Percentiles rank a stretch among this genome's conserved stretches.
Conservation (phyloP, 1,284 basidiomycete genomes). For the Heterobasidion occidentale region DNA sequence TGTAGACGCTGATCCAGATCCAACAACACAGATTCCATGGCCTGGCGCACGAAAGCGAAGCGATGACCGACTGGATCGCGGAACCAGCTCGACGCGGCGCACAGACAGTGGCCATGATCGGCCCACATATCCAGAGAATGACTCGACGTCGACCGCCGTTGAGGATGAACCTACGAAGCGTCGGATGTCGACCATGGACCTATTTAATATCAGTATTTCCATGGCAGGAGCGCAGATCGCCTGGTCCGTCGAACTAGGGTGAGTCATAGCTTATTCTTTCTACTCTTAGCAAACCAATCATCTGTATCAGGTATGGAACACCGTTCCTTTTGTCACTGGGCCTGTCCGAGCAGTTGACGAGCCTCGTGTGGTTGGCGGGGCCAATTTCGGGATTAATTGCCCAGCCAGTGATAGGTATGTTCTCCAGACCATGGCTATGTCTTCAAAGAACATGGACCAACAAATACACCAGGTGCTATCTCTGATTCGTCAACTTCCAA, state of each 20-base stretch:
- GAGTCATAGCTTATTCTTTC: conserved; percentile 17
- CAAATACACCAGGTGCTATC: conserved; percentile 60
- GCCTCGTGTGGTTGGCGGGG: conserved; percentile 95
- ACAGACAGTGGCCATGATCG: conserved; percentile 1
- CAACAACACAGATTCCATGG: conserved; percentile 71
- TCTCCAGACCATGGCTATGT: background rate
- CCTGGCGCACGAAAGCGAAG: conserved; percentile 32
- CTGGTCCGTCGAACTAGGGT: conserved; percentile 91
- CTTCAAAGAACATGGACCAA: background rate
- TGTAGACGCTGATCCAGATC: conserved; percentile 56
- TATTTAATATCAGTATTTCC: conserved; percentile 72
- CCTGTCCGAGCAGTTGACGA: conserved; percentile 85
- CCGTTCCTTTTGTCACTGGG: conserved; percentile 89
- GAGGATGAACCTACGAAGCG: conserved; percentile 14
- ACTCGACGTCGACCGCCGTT: background rate
- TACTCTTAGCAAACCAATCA: background rate
- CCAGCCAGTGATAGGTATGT: conserved; percentile 87
- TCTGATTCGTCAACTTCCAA: conserved; percentile 88
- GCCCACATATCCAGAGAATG: background rate
- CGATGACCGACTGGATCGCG: background rate
- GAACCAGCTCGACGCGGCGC: background rate
- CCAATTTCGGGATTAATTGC: conserved; percentile 91
- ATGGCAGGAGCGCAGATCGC: conserved; percentile 90
- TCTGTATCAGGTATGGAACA: conserved; percentile 74
- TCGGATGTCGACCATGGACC: conserved; percentile 60